These are phyloP conservation scores for Nitzschia sp. DNA, from an alignment of 108 stramenopile species.

Conservation along the genomic window DNA sequence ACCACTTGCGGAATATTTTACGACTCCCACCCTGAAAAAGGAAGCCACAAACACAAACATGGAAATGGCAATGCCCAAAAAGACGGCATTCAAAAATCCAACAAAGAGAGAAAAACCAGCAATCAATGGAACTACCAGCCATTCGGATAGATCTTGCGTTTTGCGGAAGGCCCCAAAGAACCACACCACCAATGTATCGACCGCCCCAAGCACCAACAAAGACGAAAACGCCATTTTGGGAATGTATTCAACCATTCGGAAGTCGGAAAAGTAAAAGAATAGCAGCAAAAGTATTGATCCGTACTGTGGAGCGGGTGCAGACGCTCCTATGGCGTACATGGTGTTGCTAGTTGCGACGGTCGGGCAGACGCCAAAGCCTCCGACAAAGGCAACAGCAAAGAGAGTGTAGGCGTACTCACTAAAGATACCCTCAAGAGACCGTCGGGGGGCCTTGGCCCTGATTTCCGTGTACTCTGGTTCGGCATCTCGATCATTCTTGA, in stretches of 20 bases:
- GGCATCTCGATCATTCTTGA: neutral
- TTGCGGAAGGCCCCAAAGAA: constrained; percentile 56
- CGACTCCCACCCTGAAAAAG: constrained; percentile 69
- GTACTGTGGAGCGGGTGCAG: constrained; percentile 49
- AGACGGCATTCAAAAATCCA: constrained; percentile 65
- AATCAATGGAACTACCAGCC: constrained; percentile 74
- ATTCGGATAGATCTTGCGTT: constrained; percentile 49
- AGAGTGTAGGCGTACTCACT: constrained; percentile 31
- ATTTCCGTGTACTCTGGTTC: constrained; percentile 31
- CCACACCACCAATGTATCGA: constrained; percentile 61
- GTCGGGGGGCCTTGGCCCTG: constrained; percentile 15
- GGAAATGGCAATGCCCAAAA: constrained; percentile 63
- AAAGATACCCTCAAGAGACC: constrained; percentile 38
- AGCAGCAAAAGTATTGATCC: constrained; percentile 47
- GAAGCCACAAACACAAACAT: constrained; percentile 78
- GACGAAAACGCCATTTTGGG: constrained; percentile 74
- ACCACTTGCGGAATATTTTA: constrained; percentile 71
- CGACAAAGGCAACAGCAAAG: constrained; percentile 44
- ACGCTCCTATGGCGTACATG: constrained; percentile 61
- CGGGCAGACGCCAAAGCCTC: constrained; percentile 48
- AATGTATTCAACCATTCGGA: constrained; percentile 58
- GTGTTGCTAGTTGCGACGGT: constrained; percentile 52
- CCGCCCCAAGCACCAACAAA: constrained; percentile 62
- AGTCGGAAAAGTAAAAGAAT: constrained; percentile 56
- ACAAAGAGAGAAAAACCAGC: constrained; percentile 50